Percentiles rank a stretch among this genome's conserved stretches.
Evolutionary conservation across 2,329 filamentous ascomycete species (phyloP).

Genomic region (Aureobasidium sp.): DNA sequence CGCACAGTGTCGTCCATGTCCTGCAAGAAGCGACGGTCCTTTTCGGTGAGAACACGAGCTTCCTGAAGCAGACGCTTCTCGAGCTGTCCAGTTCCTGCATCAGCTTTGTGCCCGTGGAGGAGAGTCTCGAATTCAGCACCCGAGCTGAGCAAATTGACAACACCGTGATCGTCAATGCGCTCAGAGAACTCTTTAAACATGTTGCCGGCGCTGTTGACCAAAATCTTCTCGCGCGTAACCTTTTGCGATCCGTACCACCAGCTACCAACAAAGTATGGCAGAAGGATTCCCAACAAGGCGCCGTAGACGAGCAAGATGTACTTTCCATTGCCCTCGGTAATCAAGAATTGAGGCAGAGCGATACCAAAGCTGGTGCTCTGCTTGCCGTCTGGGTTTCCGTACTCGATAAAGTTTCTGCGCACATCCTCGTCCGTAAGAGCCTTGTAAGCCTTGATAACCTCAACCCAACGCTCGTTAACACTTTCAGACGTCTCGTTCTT

Average conservation of each 20-base stretch:
- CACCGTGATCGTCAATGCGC: conserved; percentile 67
- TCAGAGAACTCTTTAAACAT: conserved; percentile 92
- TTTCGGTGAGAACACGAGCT: conserved; percentile 53
- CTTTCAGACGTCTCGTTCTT: conserved; percentile 84
- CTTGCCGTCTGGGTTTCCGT: conserved; percentile 94
- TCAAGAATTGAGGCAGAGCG: conserved; percentile 83
- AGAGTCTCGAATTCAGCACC: conserved; percentile 77
- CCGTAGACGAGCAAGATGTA: conserved; percentile 90
- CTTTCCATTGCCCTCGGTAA: conserved; percentile 90
- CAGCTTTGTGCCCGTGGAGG: conserved; percentile 68
- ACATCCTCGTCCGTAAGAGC: conserved; percentile 94
- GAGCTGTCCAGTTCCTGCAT: conserved; percentile 71
- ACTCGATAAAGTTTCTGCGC: conserved; percentile 93
- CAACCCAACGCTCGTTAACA: conserved; percentile 83
- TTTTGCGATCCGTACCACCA: conserved; percentile 99
- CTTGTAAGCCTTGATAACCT: conserved; percentile 97
- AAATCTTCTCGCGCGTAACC: conserved; percentile 84
- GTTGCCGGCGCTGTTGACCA: conserved; percentile 88
- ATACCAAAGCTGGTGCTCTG: conserved; percentile 98
- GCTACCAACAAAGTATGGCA: conserved; percentile 87
- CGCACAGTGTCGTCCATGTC: conserved; percentile 71
- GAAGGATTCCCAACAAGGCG: conserved; percentile 72
- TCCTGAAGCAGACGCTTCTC: conserved; percentile 67
- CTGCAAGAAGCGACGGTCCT: conserved; percentile 69
- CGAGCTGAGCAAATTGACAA: conserved; percentile 71